Evolutionary conservation across 495 filamentous ascomycete species (phyloP).

Genomic region (Beverwykella pulmonaria): DNA sequence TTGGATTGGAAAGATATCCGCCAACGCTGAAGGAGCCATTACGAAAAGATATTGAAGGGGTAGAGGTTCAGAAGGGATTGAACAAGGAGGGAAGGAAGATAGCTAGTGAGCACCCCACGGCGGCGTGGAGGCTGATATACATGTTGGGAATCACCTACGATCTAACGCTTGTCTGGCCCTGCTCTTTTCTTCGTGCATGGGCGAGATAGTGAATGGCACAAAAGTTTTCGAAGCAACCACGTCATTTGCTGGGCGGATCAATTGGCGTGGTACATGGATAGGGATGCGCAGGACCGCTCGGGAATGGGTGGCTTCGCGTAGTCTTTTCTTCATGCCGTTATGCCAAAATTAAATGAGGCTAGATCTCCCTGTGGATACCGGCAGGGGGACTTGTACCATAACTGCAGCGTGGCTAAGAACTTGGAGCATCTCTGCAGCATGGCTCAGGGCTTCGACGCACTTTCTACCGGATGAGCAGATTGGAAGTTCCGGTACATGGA

Average conservation of each 20-base stretch:
- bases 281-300: slow-evolving; percentile 26
- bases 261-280: slow-evolving; percentile 34
- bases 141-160: slow-evolving; percentile 22
- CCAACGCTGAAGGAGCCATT: slow-evolving; percentile 43
- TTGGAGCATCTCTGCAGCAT: slow-evolving; percentile 18
- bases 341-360: slow-evolving; percentile 37
- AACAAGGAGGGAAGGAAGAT: slow-evolving; percentile 18
- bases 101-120: slow-evolving; percentile 38
- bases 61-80: slow-evolving; percentile 14
- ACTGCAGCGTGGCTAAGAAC: slow-evolving; percentile 13
- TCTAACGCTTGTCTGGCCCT: slow-evolving; percentile 28
- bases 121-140: slow-evolving; percentile 40
- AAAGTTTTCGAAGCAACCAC: slow-evolving; percentile 31
- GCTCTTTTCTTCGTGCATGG: slow-evolving; percentile 36
- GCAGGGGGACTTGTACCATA: slow-evolving; percentile 18
- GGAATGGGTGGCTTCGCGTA: slow-evolving; percentile 37
- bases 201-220: slow-evolving; percentile 38
- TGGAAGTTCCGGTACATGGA: slow-evolving; percentile 29
- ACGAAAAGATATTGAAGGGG: slow-evolving; percentile 17
- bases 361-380: slow-evolving; percentile 35
- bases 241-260: slow-evolving; percentile 41
- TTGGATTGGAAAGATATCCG: slow-evolving; percentile 42
- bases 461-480: slow-evolving; percentile 41
- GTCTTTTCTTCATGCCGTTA: slow-evolving; percentile 42
- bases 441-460: slow-evolving; percentile 19